phyloP scores from a whole-genome alignment of 2,329 filamentous ascomycete genomes.

The Cordyceps cicadae region DNA sequence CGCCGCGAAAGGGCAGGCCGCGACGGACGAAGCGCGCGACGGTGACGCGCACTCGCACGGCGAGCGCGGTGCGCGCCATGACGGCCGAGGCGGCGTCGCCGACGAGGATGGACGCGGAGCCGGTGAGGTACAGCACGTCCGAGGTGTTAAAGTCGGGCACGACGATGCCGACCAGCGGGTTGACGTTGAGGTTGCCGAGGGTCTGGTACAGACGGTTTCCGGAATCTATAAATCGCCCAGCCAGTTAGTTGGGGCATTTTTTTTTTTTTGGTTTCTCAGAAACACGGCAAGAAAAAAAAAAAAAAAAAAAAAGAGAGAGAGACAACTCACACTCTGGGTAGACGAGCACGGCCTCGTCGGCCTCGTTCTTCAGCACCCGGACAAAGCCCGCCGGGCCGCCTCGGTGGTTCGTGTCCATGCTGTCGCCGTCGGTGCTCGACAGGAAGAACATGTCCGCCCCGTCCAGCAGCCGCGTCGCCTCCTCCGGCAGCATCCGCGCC shows the following conservation, averaged over 20 bases:
- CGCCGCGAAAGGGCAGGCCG: constrained; percentile 61
- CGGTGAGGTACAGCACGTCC: constrained; percentile 67
- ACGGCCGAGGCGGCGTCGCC: constrained; percentile 53
- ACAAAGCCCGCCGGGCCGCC: constrained; percentile 70
- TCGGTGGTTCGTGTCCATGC: constrained; percentile 80
- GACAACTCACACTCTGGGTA: constrained; percentile 69
- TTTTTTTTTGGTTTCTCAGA: no score
- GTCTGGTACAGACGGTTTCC: constrained; percentile 81
- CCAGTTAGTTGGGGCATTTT: not conserved
- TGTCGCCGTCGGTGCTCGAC: constrained; percentile 53
- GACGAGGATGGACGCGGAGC: constrained; percentile 56
- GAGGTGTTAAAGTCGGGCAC: constrained; percentile 69
- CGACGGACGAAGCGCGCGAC: constrained; percentile 53
- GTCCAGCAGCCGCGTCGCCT: constrained; percentile 50
- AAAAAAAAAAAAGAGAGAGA: no score
- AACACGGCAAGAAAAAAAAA: no score
- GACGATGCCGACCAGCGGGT: constrained; percentile 59
- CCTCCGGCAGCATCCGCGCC: constrained; percentile 35
- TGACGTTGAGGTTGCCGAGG: constrained; percentile 64
- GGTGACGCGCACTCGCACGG: constrained; percentile 57
- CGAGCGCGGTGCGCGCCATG: constrained; percentile 64
- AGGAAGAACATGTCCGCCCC: constrained; percentile 72
- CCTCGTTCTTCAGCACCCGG: constrained; percentile 53
- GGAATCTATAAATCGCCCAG: constrained; percentile 38
- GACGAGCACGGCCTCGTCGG: constrained; percentile 42